A percentile compares a stretch with the other conserved stretches of the same genome.
phyloP scores from a whole-genome alignment of 2,329 filamentous ascomycete species.

The Pestalotiopsis sp. region DNA sequence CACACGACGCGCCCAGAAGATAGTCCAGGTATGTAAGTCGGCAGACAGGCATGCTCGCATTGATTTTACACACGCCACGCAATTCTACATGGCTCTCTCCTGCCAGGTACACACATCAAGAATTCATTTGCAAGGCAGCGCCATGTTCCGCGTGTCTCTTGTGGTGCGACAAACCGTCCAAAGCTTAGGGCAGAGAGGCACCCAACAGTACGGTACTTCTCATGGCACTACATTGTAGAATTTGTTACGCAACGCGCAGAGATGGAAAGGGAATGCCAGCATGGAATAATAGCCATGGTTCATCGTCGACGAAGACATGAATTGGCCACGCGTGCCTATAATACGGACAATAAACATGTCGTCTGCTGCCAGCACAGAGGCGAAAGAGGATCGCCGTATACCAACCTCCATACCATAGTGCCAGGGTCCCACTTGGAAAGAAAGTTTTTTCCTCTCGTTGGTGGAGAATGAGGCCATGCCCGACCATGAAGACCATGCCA shows the following conservation, averaged over 20 bases:
- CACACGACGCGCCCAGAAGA: background rate
- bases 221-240: too few species aligned
- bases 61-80: background rate
- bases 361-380: background rate
- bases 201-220: background rate
- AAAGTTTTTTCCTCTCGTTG: background rate
- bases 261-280: too few species aligned
- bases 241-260: background rate
- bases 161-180: constrained; percentile 8
- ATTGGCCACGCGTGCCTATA: background rate
- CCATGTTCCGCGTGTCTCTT: constrained; percentile 3
- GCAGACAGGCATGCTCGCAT: background rate
- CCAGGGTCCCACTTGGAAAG: background rate
- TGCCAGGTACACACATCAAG: background rate
- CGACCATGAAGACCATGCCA: background rate
- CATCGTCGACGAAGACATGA: too few species aligned
- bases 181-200: background rate
- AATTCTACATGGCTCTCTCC: background rate
- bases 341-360: background rate
- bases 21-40: background rate
- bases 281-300: too few species aligned
- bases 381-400: background rate
- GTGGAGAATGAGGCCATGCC: constrained; percentile 6
- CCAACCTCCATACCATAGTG: constrained; percentile 4
- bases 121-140: background rate